Conservation (phyloP, 306 rosid genomes). For the Cicer cuneatum region DNA sequence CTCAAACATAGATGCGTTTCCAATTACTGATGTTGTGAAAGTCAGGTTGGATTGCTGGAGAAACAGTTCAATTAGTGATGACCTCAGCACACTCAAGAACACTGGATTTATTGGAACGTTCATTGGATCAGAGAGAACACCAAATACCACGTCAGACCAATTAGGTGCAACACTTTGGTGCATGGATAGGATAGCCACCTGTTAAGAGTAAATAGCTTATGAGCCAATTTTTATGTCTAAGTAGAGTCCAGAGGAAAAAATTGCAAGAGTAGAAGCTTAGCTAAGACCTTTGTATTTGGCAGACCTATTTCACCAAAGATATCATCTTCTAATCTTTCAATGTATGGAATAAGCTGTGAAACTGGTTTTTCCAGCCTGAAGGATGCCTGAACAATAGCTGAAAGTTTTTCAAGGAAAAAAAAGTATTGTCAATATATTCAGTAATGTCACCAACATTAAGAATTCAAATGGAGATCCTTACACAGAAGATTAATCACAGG, state of each 20-base stretch:
- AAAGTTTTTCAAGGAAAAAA: conserved; percentile 39
- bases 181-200: conserved; percentile 86
- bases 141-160: conserved; percentile 73
- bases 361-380: conserved; percentile 82
- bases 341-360: conserved; percentile 70
- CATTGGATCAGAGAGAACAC: conserved; percentile 77
- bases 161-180: conserved; percentile 62
- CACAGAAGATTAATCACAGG: not conserved
- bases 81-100: conserved; percentile 72
- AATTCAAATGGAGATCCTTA: conserved; percentile 13
- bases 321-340: conserved; percentile 76
- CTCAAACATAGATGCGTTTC: conserved; percentile 74
- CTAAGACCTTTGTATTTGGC: conserved; percentile 72
- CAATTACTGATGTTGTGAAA: conserved; percentile 69
- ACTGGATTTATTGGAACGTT: conserved; percentile 68
- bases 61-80: conserved; percentile 73
- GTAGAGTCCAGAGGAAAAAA: conserved; percentile 9
- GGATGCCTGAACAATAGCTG: conserved; percentile 87
- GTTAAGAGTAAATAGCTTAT: conserved; percentile 44
- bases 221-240: conserved; percentile 39
- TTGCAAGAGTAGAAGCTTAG: conserved; percentile 27
- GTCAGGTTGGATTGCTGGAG: conserved; percentile 78
- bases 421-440: conserved; percentile 14
- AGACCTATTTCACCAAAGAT: conserved; percentile 75
- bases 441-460: not conserved